Evolutionary conservation across 1,284 basidiomycete genomes (phyloP), one percentile per base, ranked within the genome.

Genomic region (Mixia osmundae): DNA sequence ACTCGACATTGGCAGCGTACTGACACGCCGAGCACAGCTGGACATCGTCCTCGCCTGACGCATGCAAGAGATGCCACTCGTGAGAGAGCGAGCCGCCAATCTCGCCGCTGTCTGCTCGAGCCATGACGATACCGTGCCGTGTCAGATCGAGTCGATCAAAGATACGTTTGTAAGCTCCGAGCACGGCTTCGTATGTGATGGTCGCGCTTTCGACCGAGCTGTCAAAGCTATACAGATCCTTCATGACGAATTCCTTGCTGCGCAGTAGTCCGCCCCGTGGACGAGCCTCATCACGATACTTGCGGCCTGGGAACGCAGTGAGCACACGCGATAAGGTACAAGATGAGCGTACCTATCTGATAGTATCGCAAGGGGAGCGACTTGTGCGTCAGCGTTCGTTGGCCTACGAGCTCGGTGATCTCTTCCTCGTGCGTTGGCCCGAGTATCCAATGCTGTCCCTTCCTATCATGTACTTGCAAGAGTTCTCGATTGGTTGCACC

Each of bases 361-460:
- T 52, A 58, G 3, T 57, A 39, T 7, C 48, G 38, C 3, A 58
- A 39, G 3, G 57, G 57, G 2, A 58, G 44, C 12, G 48, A 39
- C 8, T 48, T 44, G 20, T 47, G 41, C 15, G 43, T 48, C 7
- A 50, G 45, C 22, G 55, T 39, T 18, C 55, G 52, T 12, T 43
- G 23, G 4, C 47, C 44, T 19, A 57, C 47, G 16, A 58, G 41
- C 18, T 44, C 41, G 2, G 56, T 57, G 21, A 58, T 48, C 25
- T 58, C 57, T 37, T 58, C 57, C 36, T 58, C 57, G 35, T 56
- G 53, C 3, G 57, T 58, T 1, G 56, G 56, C 8, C 46, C 56
- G 1, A 58, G 49, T 5, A 58, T 35, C 38, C 47, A 51, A 14
- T 57, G 47, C n/a, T 45, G 30, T 3, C 47, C 42, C 12, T 46